Evolutionary conservation across 345 rosid species (phyloP).

Genomic region (Populus euphratica): DNA sequence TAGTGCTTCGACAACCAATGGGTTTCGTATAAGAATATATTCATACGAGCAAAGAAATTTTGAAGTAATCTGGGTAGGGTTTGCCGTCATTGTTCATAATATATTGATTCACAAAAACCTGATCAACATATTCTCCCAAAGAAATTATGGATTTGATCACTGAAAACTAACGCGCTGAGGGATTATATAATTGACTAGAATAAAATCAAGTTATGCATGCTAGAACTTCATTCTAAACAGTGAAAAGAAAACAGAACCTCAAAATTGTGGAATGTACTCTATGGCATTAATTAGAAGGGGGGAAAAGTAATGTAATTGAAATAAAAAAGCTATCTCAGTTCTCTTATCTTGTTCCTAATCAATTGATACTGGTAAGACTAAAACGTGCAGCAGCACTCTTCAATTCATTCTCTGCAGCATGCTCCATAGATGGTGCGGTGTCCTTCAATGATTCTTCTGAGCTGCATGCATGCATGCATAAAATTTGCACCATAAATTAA

Average conservation of each 20-base stretch:
- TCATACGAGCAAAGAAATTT: not conserved
- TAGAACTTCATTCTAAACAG: not conserved
- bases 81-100: not conserved
- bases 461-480: conserved; percentile 32
- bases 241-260: not conserved
- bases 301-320: not conserved
- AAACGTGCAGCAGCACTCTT: conserved; percentile 86
- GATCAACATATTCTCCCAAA: not conserved
- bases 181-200: not conserved
- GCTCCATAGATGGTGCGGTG: conserved; percentile 42
- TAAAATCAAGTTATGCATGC: not conserved
- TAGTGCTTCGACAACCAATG: not conserved
- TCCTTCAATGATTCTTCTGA: conserved; percentile 64
- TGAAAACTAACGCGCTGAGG: not conserved
- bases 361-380: conserved; percentile 72
- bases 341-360: conserved; percentile 18
- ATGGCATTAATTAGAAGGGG: not conserved
- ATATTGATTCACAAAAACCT: not conserved
- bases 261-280: conserved; percentile 10
- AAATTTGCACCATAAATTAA: not conserved
- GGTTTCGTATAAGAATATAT: not conserved
- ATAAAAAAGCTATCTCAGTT: not conserved
- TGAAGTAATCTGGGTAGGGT: too few relatives aligned
- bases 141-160: not conserved
- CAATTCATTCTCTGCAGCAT: conserved; percentile 61